Percentiles rank a stretch among this genome's conserved stretches.
These are phyloP conservation scores for Penicillium parvum DNA, from an alignment of 495 filamentous ascomycete genomes.

Conservation along the genomic window DNA sequence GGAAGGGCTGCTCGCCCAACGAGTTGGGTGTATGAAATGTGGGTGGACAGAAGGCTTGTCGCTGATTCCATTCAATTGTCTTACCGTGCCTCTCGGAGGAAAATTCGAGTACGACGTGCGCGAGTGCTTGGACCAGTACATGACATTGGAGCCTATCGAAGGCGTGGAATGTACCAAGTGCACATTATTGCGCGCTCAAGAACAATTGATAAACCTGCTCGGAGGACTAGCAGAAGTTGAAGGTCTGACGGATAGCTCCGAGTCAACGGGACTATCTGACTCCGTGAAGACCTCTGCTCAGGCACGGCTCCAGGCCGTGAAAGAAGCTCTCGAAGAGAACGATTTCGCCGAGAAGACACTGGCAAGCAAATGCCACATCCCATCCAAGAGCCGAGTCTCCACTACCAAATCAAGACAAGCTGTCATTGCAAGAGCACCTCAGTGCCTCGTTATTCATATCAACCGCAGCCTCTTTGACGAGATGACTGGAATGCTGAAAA, in stretches of 20 bases:
- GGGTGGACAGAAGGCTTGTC: constrained; percentile 82
- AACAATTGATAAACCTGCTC: constrained; percentile 47
- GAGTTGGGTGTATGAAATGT: constrained; percentile 83
- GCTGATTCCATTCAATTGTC: constrained; percentile 87
- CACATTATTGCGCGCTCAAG: constrained; percentile 59
- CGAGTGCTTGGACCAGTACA: constrained; percentile 80
- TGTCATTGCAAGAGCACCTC: constrained; percentile 75
- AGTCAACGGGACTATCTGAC: constrained; percentile 24
- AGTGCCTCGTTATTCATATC: constrained; percentile 76
- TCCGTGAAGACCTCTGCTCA: constrained; percentile 33
- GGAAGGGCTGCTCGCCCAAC: constrained; percentile 82
- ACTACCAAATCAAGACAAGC: constrained; percentile 86
- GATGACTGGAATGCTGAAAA: constrained; percentile 65
- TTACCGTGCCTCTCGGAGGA: constrained; percentile 74
- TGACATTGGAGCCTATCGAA: constrained; percentile 74
- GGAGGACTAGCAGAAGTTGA: constrained; percentile 29
- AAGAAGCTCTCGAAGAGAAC: constrained; percentile 68
- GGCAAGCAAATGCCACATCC: constrained; percentile 66
- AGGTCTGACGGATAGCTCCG: constrained; percentile 8
- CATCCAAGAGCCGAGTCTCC: constrained; percentile 58
- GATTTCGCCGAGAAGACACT: constrained; percentile 76
- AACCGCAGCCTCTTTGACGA: constrained; percentile 92
- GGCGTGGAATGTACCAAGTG: constrained; percentile 91
- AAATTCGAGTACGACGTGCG: constrained; percentile 57
- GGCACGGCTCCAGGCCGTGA: constrained; percentile 56